Conservation (phyloP, 306 rosid genomes). For the Fragaria vesca region DNA sequence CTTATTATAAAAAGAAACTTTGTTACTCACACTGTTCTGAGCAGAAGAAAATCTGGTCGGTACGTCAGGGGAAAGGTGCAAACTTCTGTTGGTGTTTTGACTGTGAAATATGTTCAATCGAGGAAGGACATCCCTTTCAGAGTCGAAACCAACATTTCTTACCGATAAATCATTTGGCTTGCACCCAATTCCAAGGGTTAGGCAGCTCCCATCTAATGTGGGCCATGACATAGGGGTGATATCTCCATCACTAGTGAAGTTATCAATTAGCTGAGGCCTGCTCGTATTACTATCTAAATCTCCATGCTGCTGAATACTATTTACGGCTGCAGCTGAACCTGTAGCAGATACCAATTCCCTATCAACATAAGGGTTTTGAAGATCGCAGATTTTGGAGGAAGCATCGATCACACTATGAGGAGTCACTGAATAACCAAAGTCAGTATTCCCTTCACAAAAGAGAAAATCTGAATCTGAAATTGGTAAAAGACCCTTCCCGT, state of each 20-base stretch:
- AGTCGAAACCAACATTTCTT: conserved; percentile 11
- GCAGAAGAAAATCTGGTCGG: conserved; percentile 22
- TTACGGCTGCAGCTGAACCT: conserved; percentile 12
- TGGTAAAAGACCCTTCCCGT: conserved; percentile 6
- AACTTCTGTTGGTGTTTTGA: conserved; percentile 15
- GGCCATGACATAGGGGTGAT: conserved; percentile 17
- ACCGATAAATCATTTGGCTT: conserved; percentile 14
- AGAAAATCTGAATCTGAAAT: background rate
- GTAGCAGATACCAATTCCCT: conserved; percentile 12
- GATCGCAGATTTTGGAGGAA: conserved; percentile 13
- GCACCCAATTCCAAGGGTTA: conserved; percentile 26
- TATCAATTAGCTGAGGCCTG: conserved; percentile 24
- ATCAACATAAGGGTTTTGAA: conserved; percentile 20
- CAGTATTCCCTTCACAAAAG: conserved; percentile 22
- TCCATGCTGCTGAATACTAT: conserved; percentile 29
- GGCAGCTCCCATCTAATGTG: conserved; percentile 27
- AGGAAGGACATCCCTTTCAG: conserved; percentile 21
- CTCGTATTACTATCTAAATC: conserved; percentile 15
- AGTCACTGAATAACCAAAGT: conserved; percentile 19
- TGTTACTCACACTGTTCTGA: conserved; percentile 23
- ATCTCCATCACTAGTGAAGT: conserved; percentile 9
- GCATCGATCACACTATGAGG: conserved; percentile 17
- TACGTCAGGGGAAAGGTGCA: conserved; percentile 18
- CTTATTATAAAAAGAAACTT: conserved; percentile 1
- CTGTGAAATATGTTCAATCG: conserved; percentile 12